These are phyloP conservation scores for Nitzschia inconspicua DNA, from an alignment of 108 stramenopile species.

Conservation along the genomic window DNA sequence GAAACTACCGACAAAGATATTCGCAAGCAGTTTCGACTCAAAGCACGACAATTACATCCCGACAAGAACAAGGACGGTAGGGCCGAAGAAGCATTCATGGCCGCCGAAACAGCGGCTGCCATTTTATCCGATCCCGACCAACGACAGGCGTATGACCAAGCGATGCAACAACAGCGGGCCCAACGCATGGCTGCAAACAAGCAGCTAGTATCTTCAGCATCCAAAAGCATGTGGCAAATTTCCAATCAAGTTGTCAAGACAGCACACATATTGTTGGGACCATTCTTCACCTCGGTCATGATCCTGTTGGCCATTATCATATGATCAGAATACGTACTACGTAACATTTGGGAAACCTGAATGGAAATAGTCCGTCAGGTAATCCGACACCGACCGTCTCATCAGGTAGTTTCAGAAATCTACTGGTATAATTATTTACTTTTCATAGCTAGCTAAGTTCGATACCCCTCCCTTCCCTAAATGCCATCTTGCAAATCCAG, in stretches of 20 bases:
- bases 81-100: conserved; percentile 83
- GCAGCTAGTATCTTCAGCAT: background rate
- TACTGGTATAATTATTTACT: no score
- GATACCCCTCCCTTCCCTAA: background rate
- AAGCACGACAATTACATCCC: conserved; percentile 57
- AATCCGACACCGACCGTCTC: no score
- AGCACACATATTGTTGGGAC: conserved; percentile 42
- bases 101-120: conserved; percentile 60
- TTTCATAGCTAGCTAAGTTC: no score
- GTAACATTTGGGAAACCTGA: no score
- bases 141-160: conserved; percentile 61
- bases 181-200: conserved; percentile 6
- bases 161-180: background rate
- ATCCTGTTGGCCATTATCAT: conserved; percentile 52
- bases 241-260: conserved; percentile 9
- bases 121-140: conserved; percentile 53
- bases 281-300: conserved; percentile 58
- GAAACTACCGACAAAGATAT: conserved; percentile 38
- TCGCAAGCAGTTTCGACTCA: conserved; percentile 55
- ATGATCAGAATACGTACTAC: conserved; percentile 8
- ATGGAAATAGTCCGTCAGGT: no score
- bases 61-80: conserved; percentile 79
- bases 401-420: no score
- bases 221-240: background rate
- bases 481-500: conserved; percentile 1